Evolutionary conservation across 208 protist species (phyloP).

Genomic region (Tetramitus jugosus): DNA sequence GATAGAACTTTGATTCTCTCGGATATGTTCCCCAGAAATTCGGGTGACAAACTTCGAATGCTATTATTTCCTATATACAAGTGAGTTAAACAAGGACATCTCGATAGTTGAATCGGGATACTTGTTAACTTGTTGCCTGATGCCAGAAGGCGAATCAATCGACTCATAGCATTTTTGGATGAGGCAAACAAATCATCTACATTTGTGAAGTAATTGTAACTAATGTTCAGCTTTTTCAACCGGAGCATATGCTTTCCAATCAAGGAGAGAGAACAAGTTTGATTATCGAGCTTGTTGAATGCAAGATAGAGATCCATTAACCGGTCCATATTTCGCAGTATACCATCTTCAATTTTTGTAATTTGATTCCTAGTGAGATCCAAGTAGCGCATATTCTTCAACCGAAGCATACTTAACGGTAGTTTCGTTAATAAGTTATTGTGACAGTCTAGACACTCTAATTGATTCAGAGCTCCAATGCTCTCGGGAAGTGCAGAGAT

Average conservation of each 20-base stretch:
- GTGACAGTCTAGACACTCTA: too few species aligned
- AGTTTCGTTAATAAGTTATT: too few species aligned
- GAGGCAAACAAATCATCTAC: neutral
- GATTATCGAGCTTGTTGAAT: neutral
- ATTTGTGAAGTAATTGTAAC: neutral
- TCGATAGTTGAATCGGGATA: neutral
- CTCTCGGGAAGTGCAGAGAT: neutral
- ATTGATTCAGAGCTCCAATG: neutral
- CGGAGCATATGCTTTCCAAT: too few species aligned
- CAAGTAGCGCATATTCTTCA: too few species aligned
- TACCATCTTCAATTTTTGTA: neutral
- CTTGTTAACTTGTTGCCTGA: neutral
- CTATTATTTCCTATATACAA: too few species aligned
- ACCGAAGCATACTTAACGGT: too few species aligned
- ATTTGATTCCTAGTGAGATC: neutral
- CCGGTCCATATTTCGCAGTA: neutral
- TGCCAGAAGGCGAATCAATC: neutral
- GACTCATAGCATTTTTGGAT: neutral
- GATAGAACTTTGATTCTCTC: too few species aligned
- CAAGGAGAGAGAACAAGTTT: neutral
- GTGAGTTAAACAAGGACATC: too few species aligned
- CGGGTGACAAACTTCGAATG: too few species aligned
- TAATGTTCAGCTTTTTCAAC: neutral
- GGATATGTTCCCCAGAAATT: too few species aligned
- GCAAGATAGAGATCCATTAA: neutral